A percentile compares a stretch with the other conserved stretches of the same genome.
Conservation (phyloP, 495 filamentous ascomycete species). For the Aspergillus kassunensis region DNA sequence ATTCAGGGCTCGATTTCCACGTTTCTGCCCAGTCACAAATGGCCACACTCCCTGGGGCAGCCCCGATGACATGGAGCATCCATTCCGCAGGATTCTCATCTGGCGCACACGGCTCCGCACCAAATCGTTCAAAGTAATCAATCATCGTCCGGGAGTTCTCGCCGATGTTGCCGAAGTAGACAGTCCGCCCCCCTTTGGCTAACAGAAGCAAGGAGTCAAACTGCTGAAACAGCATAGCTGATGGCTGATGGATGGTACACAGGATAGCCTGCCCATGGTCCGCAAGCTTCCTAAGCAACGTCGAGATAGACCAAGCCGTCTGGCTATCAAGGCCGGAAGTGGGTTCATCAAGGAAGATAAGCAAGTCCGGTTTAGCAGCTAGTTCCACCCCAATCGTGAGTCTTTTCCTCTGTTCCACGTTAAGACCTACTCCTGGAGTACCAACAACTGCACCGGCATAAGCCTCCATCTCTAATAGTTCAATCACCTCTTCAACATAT, state of each 20-base stretch:
- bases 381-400: slow-evolving; percentile 87
- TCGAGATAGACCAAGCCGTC: slow-evolving; percentile 84
- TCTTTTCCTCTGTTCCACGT: slow-evolving; percentile 86
- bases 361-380: slow-evolving; percentile 78
- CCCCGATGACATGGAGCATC: slow-evolving; percentile 93
- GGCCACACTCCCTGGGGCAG: background rate
- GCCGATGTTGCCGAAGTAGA: slow-evolving; percentile 90
- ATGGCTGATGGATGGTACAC: slow-evolving; percentile 95
- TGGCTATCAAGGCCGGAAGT: slow-evolving; percentile 85
- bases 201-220: slow-evolving; percentile 92
- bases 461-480: slow-evolving; percentile 75
- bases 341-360: slow-evolving; percentile 87
- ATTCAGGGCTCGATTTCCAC: slow-evolving; percentile 70
- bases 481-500: slow-evolving; percentile 90
- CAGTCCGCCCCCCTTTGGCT: slow-evolving; percentile 72
- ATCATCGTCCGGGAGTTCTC: slow-evolving; percentile 70
- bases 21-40: slow-evolving; percentile 18
- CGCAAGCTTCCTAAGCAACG: slow-evolving; percentile 79
- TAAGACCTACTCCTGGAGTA: slow-evolving; percentile 62
- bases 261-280: slow-evolving; percentile 87
- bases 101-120: slow-evolving; percentile 62
- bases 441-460: slow-evolving; percentile 41
- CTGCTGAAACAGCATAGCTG: slow-evolving; percentile 88
- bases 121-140: slow-evolving; percentile 77
- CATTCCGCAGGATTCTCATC: slow-evolving; percentile 86